Percentiles rank a stretch among this genome's conserved stretches.
phyloP scores from a whole-genome alignment of 2,329 filamentous ascomycete species.

The Dactylellina drechsleri region DNA sequence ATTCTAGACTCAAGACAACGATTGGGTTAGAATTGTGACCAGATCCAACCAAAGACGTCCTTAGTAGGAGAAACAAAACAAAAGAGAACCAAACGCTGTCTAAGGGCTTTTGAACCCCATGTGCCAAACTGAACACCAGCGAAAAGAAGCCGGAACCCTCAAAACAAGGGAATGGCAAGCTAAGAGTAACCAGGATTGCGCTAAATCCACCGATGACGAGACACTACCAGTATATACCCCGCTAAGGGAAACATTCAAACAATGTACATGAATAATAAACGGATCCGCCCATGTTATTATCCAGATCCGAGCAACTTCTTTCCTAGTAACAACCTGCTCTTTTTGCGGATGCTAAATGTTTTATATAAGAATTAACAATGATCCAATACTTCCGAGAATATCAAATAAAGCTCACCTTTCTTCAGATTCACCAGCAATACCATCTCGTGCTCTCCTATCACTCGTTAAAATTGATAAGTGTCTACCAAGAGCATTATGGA shows the following conservation, averaged over 20 bases:
- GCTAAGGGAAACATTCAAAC: constrained; percentile 27
- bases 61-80: neutral
- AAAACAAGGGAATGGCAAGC: neutral
- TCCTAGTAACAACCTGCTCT: constrained; percentile 59
- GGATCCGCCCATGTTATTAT: neutral
- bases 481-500: constrained; percentile 57
- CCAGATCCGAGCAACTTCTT: constrained; percentile 59
- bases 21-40: no score
- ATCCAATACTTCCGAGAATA: neutral
- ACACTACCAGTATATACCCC: constrained; percentile 13
- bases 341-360: constrained; percentile 58
- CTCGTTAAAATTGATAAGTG: constrained; percentile 57
- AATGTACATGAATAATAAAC: constrained; percentile 24
- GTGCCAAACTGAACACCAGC: neutral
- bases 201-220: constrained; percentile 20
- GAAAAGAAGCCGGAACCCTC: neutral
- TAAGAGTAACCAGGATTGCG: constrained; percentile 4
- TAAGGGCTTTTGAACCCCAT: neutral
- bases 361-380: neutral
- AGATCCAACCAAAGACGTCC: no score
- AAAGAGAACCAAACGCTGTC: neutral
- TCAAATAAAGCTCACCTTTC: constrained; percentile 55
- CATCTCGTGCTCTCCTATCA: constrained; percentile 55
- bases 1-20: no score
- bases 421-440: constrained; percentile 57